These are phyloP conservation scores for Kalanchoe fedtschenkoi DNA, from an alignment of 164 flowering plant genomes.

Conservation along the genomic window DNA sequence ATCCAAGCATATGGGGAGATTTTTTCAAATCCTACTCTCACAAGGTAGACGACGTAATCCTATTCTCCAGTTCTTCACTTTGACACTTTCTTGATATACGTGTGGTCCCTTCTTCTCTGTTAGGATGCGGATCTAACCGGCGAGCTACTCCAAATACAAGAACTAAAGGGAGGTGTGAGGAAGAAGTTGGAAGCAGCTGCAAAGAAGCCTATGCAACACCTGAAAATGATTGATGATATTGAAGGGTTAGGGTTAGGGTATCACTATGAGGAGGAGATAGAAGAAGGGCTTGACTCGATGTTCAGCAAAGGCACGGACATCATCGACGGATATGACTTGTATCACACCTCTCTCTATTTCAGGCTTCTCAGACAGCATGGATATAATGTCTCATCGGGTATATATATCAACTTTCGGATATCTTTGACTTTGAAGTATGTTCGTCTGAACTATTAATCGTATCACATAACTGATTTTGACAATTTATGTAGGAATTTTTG, in stretches of 20 bases:
- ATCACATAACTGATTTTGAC: too few species aligned
- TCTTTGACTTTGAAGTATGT: not conserved
- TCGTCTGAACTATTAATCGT: too few species aligned
- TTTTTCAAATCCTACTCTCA: not conserved
- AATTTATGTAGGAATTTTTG: not conserved
- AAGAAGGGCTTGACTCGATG: not conserved
- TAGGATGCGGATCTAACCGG: too few species aligned
- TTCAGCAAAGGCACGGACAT: not conserved
- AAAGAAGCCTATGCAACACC: not conserved
- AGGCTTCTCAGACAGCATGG: not conserved
- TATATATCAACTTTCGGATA: too few species aligned
- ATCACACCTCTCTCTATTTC: not conserved
- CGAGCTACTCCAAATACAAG: not conserved
- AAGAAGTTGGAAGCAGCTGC: not conserved
- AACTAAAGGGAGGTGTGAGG: not conserved
- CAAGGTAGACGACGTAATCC: not conserved
- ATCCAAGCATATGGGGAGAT: not conserved
- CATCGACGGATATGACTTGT: not conserved
- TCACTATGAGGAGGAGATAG: slow-evolving; percentile 2
- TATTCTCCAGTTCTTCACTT: not conserved
- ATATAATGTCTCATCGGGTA: not conserved
- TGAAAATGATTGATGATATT: not conserved
- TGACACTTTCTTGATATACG: not conserved
- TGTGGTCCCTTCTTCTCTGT: not conserved
- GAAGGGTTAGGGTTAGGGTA: not conserved